Evolutionary conservation across 73 alveolate genomes (phyloP).

Genomic region (Tetrahymena elliotti): DNA sequence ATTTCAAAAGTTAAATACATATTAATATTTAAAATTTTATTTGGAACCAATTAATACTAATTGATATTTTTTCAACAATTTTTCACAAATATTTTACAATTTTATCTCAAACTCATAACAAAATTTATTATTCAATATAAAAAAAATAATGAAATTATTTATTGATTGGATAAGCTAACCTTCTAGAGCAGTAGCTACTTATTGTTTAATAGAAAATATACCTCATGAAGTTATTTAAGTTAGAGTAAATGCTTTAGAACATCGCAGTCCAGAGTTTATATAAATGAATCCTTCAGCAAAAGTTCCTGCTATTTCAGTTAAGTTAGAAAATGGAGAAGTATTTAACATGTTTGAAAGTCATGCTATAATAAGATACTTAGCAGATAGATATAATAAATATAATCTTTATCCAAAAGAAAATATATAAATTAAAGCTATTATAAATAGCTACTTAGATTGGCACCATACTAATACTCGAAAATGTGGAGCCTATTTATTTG

Average conservation of each 20-base stretch:
- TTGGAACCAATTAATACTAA: too few relatives aligned
- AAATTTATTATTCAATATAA: too few relatives aligned
- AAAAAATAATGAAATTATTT: background rate
- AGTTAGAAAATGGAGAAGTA: constrained; percentile 13
- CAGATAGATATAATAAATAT: constrained; percentile 12
- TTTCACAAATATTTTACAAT: too few relatives aligned
- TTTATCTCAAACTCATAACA: too few relatives aligned
- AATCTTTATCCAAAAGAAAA: constrained; percentile 56
- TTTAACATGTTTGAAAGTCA: constrained; percentile 49
- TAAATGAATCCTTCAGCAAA: constrained; percentile 28
- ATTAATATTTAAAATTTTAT: too few relatives aligned
- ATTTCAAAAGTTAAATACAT: too few relatives aligned
- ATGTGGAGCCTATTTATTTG: background rate
- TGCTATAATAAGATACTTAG: constrained; percentile 50
- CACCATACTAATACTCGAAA: constrained; percentile 46
- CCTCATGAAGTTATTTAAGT: constrained; percentile 17
- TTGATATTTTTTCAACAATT: too few relatives aligned
- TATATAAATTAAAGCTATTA: constrained; percentile 18
- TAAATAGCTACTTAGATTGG: constrained; percentile 53
- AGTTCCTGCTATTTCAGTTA: constrained; percentile 57
- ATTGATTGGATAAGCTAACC: constrained; percentile 41
- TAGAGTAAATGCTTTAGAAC: constrained; percentile 31
- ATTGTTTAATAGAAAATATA: constrained; percentile 41
- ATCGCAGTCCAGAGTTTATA: constrained; percentile 21
- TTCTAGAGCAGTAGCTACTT: constrained; percentile 45